phyloP scores from a whole-genome alignment of 768 basidiomycete genomes.

The Lactarius quietus region DNA sequence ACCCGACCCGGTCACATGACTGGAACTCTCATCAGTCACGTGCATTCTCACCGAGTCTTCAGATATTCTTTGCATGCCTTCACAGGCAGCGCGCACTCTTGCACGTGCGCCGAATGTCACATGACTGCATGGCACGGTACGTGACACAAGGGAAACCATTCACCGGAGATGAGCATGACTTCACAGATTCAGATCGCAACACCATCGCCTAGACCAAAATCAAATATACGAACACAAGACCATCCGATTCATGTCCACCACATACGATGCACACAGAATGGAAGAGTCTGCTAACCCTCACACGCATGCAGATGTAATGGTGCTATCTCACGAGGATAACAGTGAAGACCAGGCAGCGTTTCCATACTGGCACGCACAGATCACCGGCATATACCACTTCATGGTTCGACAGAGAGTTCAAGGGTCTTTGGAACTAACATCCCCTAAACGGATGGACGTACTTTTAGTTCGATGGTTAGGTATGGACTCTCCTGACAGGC shows the following conservation, averaged over 20 bases:
- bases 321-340: constrained; percentile 21
- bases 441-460: not conserved
- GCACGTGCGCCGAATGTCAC: no score
- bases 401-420: constrained; percentile 21
- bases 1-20: no score
- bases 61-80: no score
- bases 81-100: no score
- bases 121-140: no score
- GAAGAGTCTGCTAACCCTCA: not conserved
- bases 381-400: constrained; percentile 32
- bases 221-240: not conserved
- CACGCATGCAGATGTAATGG: constrained; percentile 31
- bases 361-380: constrained; percentile 32
- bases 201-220: not conserved
- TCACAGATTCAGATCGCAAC: not conserved
- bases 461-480: constrained; percentile 13
- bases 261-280: not conserved
- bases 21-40: no score
- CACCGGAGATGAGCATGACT: not conserved
- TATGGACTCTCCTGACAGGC: not conserved
- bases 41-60: no score
- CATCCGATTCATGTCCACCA: not conserved
- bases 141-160: no score
- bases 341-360: constrained; percentile 3
- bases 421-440: constrained; percentile 34